Conservation (phyloP, 2,329 filamentous ascomycete genomes). For the Escovopsis weberi region DNA sequence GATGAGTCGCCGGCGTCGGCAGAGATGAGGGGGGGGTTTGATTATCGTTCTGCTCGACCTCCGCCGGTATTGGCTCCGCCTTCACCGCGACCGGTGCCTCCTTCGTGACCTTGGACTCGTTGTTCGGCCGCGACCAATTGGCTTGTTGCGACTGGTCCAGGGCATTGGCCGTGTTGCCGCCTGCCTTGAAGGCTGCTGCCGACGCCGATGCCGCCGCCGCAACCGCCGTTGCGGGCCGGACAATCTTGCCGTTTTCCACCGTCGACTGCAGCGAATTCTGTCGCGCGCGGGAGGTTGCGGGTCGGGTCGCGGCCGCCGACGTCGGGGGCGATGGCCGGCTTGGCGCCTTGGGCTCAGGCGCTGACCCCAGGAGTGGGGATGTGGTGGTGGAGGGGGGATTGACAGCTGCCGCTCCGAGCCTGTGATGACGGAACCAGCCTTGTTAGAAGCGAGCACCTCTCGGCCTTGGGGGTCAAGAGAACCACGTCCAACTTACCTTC, state of each 20-base stretch:
- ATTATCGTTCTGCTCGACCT: conserved; percentile 16
- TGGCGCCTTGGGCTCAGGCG: conserved; percentile 44
- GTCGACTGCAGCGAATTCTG: conserved; percentile 58
- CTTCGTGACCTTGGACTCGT: conserved; percentile 35
- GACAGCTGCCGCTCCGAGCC: conserved; percentile 18
- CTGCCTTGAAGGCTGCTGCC: conserved; percentile 46
- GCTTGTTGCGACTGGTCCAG: conserved; percentile 22
- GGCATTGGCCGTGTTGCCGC: conserved; percentile 28
- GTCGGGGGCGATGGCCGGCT: conserved; percentile 45
- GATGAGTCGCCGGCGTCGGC: conserved; percentile 13
- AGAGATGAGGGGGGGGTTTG: conserved; percentile 11
- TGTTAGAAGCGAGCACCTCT: background rate
- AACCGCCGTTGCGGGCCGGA: conserved; percentile 41
- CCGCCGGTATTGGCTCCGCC: conserved; percentile 13
- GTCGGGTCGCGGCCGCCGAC: conserved; percentile 35
- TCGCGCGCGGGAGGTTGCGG: conserved; percentile 55
- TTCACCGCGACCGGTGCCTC: conserved; percentile 26
- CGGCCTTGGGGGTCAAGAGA: background rate
- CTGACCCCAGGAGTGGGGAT: conserved; percentile 57
- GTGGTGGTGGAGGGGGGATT: conserved; percentile 60
- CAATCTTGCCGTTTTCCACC: conserved; percentile 35
- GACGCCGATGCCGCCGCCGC: conserved; percentile 26
- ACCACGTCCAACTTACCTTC: conserved; percentile 43
- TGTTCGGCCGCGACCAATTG: conserved; percentile 15
- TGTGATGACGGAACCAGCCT: no score